Evolutionary conservation across 2,329 filamentous ascomycete genomes (phyloP).

Genomic region (Cryphonectria naterciae): DNA sequence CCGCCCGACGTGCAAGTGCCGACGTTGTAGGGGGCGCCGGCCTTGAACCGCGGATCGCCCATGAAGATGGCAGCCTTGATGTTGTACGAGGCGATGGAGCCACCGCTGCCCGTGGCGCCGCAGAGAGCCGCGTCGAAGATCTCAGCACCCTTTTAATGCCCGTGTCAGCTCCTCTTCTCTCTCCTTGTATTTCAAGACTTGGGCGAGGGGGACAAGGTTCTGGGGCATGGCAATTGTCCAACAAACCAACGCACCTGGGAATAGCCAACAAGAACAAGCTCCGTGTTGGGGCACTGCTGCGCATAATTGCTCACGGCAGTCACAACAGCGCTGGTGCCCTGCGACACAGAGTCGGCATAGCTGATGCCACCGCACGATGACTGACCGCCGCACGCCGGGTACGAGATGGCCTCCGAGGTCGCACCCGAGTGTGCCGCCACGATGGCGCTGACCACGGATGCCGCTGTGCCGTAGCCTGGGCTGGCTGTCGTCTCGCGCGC

Average conservation of each 20-base stretch:
- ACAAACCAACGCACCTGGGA: constrained; percentile 58
- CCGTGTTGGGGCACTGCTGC: constrained; percentile 56
- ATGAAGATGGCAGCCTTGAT: constrained; percentile 67
- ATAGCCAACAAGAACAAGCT: constrained; percentile 66
- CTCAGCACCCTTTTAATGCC: constrained; percentile 57
- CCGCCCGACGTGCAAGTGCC: constrained; percentile 63
- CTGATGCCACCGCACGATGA: constrained; percentile 56
- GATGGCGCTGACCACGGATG: constrained; percentile 50
- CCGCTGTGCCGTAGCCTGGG: constrained; percentile 49
- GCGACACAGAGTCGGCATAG: constrained; percentile 59
- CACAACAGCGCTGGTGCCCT: constrained; percentile 60
- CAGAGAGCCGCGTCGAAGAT: constrained; percentile 51
- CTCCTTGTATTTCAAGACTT: too few relatives aligned
- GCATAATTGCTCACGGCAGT: constrained; percentile 60
- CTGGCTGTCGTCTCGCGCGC: constrained; percentile 54
- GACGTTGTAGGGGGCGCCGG: constrained; percentile 61
- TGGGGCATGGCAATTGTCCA: too few relatives aligned
- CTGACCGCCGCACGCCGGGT: constrained; percentile 64
- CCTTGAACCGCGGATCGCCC: constrained; percentile 61
- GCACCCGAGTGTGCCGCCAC: constrained; percentile 49
- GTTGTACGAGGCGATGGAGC: constrained; percentile 52
- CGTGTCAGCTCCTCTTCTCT: neutral
- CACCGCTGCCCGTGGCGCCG: constrained; percentile 48
- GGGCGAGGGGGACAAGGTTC: too few relatives aligned
- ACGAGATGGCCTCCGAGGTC: constrained; percentile 51